Percentiles rank a stretch among this genome's conserved stretches.
Evolutionary conservation across 192 early-diverging fungal genomes (phyloP).

Genomic region (Haplosporangium gracile): DNA sequence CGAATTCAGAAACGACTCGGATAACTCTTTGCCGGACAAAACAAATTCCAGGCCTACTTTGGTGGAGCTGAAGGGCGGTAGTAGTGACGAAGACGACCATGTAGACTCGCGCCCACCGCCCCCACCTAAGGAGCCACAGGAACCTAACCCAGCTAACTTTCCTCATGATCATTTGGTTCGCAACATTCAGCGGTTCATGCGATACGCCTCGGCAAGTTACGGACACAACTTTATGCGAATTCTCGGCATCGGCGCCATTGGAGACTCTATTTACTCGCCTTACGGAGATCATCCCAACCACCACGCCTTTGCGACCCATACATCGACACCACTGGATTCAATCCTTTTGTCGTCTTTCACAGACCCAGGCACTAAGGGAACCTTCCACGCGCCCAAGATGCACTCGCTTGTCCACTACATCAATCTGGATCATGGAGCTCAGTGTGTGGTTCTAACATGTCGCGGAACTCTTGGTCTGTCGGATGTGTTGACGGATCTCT

Average conservation of each 20-base stretch:
- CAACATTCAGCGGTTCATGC: constrained; percentile 78
- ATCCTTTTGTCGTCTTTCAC: constrained; percentile 81
- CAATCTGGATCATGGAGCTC: constrained; percentile 83
- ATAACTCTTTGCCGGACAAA: constrained; percentile 21
- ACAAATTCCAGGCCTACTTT: constrained; percentile 5
- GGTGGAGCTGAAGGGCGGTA: not conserved
- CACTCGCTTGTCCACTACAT: constrained; percentile 86
- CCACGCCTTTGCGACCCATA: constrained; percentile 84
- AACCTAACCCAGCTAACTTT: constrained; percentile 62
- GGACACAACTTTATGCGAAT: constrained; percentile 83
- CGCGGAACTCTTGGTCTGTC: constrained; percentile 90
- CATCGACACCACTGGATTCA: constrained; percentile 77
- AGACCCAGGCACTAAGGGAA: constrained; percentile 50
- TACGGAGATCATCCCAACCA: constrained; percentile 73
- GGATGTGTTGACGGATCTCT: constrained; percentile 91
- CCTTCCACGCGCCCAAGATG: constrained; percentile 66
- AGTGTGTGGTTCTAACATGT: constrained; percentile 84
- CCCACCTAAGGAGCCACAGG: constrained; percentile 49
- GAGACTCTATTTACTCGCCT: constrained; percentile 49
- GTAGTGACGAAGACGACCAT: constrained; percentile 13
- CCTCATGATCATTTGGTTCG: constrained; percentile 69
- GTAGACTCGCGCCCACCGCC: constrained; percentile 27
- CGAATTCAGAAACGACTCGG: constrained; percentile 30
- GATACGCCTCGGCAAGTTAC: constrained; percentile 78
- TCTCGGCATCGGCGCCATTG: constrained; percentile 71